Evolutionary conservation across 371 early-diverging fungal genomes (phyloP).

Genomic region (Syncephalastrum sp.): DNA sequence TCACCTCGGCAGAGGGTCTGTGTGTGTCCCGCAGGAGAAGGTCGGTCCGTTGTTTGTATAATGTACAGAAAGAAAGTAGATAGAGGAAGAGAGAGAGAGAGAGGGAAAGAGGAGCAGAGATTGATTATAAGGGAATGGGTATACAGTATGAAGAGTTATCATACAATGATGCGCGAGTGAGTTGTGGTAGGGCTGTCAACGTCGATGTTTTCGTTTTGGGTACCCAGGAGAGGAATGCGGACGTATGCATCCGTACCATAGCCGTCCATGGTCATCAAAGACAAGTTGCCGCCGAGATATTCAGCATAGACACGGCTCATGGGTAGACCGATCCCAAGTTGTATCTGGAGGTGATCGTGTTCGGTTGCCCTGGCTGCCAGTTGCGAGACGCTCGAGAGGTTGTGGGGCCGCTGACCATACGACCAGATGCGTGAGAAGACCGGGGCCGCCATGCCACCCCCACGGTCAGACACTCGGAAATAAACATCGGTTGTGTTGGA

Average conservation of each 20-base stretch:
- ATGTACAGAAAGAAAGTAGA: no score
- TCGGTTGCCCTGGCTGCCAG: slow-evolving; percentile 61
- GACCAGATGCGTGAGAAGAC: slow-evolving; percentile 68
- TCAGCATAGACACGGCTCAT: slow-evolving; percentile 85
- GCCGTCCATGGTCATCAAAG: slow-evolving; percentile 68
- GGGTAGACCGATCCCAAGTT: slow-evolving; percentile 79
- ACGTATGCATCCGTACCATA: slow-evolving; percentile 87
- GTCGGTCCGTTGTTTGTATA: no score
- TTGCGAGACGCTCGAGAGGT: slow-evolving; percentile 60
- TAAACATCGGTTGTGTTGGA: slow-evolving; percentile 57
- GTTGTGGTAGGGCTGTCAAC: slow-evolving; percentile 9
- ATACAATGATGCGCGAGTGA: no score
- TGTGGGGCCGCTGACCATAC: slow-evolving; percentile 54
- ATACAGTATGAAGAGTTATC: no score
- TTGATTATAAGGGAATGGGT: no score
- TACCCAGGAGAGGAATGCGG: slow-evolving; percentile 62
- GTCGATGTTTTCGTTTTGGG: slow-evolving; percentile 57
- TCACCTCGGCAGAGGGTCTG: no score
- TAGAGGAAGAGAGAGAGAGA: no score
- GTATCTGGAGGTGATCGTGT: slow-evolving; percentile 35
- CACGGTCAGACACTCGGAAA: slow-evolving; percentile 83
- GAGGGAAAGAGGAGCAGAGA: no score
- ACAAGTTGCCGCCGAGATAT: slow-evolving; percentile 73
- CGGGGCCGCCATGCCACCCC: slow-evolving; percentile 68
- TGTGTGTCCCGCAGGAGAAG: no score